phyloP scores from a whole-genome alignment of 208 protist species.

The Acanthamoeba castellanii region DNA sequence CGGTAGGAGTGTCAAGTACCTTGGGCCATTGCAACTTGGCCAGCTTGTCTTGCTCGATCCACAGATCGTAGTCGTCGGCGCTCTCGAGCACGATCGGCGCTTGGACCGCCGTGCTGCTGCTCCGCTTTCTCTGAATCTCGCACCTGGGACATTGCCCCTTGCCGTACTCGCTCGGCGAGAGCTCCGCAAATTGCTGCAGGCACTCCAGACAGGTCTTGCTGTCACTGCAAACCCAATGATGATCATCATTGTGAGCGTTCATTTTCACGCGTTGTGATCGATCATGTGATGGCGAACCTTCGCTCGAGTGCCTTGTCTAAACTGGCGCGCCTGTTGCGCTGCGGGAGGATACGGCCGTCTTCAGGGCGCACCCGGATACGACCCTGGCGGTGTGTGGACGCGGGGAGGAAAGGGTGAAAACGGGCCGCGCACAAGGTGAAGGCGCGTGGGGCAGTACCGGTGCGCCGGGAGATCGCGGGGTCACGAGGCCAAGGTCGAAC shows the following conservation, averaged over 20 bases:
- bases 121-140: background rate
- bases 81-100: background rate
- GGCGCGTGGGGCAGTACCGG: background rate
- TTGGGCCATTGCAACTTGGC: conserved; percentile 15
- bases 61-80: conserved; percentile 27
- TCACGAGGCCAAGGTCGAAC: background rate
- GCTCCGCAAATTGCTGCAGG: background rate
- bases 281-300: background rate
- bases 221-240: background rate
- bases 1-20: background rate
- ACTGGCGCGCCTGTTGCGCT: conserved; percentile 16
- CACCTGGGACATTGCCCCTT: background rate
- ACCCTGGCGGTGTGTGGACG: background rate
- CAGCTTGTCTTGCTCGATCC: conserved; percentile 6
- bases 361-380: background rate
- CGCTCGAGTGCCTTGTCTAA: background rate
- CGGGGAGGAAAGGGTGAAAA: background rate
- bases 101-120: background rate
- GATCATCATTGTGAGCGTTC: background rate
- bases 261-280: background rate
- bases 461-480: background rate
- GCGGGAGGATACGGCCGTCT: conserved; percentile 15
- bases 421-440: background rate
- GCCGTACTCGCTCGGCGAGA: background rate
- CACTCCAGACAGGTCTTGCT: conserved; percentile 30